Percentiles rank a stretch among this genome's conserved stretches.
Evolutionary conservation across 306 rosid species (phyloP).

Genomic region (Phaseolus lunatus): DNA sequence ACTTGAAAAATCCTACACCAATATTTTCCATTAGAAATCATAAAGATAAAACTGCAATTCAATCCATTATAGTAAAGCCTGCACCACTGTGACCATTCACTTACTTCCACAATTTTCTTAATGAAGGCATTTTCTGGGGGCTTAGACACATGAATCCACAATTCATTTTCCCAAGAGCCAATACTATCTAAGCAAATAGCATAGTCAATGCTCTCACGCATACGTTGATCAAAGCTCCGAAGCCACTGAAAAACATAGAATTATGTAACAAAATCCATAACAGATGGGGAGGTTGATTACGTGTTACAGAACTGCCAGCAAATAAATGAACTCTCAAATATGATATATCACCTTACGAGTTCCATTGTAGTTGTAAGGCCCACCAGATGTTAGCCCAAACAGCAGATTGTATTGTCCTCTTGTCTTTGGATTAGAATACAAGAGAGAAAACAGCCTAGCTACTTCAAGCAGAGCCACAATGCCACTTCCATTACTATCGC

Average conservation of each 20-base stretch:
- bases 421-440: conserved; percentile 95
- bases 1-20: conserved; percentile 82
- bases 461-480: conserved; percentile 96
- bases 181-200: conserved; percentile 94
- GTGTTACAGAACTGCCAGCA: conserved; percentile 23
- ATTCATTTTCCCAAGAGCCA: conserved; percentile 92
- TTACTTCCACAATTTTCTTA: conserved; percentile 89
- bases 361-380: conserved; percentile 98
- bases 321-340: conserved; percentile 30
- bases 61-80: conserved; percentile 18
- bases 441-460: conserved; percentile 91
- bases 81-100: conserved; percentile 39
- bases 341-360: conserved; percentile 78
- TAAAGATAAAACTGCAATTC: conserved; percentile 37
- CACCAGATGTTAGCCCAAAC: conserved; percentile 96
- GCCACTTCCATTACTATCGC: conserved; percentile 98
- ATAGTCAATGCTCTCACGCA: conserved; percentile 94
- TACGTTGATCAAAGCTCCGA: conserved; percentile 91
- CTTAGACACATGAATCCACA: conserved; percentile 97
- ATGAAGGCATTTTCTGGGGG: conserved; percentile 94
- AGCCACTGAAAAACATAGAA: conserved; percentile 79
- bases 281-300: conserved; percentile 7
- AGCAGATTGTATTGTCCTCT: conserved; percentile 95
- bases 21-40: conserved; percentile 41
- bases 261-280: conserved; percentile 34